These are phyloP conservation scores for Xylariaceae sp. DNA, from an alignment of 2,329 filamentous ascomycete species.

Conservation along the genomic window DNA sequence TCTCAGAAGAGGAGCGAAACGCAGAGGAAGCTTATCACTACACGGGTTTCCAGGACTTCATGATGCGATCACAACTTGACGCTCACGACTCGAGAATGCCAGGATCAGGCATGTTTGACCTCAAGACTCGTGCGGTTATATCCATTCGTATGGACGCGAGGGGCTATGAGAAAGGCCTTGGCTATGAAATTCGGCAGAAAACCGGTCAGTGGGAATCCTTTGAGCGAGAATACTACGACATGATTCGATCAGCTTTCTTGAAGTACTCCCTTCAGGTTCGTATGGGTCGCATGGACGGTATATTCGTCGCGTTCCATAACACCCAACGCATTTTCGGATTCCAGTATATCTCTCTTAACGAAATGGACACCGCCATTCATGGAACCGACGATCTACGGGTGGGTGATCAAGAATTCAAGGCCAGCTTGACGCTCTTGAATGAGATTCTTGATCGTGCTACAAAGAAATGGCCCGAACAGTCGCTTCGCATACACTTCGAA, in stretches of 20 bases:
- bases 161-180: conserved; percentile 67
- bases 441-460: conserved; percentile 72
- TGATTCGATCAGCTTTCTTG: conserved; percentile 89
- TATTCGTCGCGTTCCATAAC: conserved; percentile 96
- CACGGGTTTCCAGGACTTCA: conserved; percentile 75
- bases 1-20: conserved; percentile 66
- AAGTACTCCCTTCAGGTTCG: conserved; percentile 97
- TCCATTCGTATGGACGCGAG: conserved; percentile 81
- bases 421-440: conserved; percentile 75
- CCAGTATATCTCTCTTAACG: conserved; percentile 79
- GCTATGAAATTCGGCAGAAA: conserved; percentile 77
- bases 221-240: conserved; percentile 93
- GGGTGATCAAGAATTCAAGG: conserved; percentile 79
- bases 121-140: conserved; percentile 91
- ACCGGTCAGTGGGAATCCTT: conserved; percentile 84
- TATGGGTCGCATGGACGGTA: conserved; percentile 97
- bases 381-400: conserved; percentile 60
- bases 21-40: conserved; percentile 81
- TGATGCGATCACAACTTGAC: conserved; percentile 94
- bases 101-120: conserved; percentile 88
- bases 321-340: conserved; percentile 94
- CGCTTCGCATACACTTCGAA: conserved; percentile 77
- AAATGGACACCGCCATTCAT: conserved; percentile 90
- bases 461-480: conserved; percentile 65
- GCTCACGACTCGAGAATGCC: conserved; percentile 81